Evolutionary conservation across 495 filamentous ascomycete species (phyloP).

Genomic region (Lichenothelia convexa): DNA sequence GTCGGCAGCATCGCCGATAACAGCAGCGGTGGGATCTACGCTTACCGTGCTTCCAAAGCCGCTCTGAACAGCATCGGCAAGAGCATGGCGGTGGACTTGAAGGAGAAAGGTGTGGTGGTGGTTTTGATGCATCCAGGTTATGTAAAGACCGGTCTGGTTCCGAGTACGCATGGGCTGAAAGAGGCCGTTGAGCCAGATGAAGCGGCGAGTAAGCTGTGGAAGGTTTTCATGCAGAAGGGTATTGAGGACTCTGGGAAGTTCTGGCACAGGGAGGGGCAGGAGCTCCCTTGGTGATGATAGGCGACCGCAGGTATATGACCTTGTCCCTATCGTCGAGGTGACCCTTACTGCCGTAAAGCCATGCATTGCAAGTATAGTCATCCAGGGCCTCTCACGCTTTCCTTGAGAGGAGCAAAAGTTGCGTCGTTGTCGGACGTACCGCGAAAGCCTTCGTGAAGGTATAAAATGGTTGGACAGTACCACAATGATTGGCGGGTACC

Average conservation of each 20-base stretch:
- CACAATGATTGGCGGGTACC: too few species aligned
- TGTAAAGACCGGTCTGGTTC: conserved; percentile 14
- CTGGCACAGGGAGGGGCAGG: conserved; percentile 21
- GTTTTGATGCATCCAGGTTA: conserved; percentile 23
- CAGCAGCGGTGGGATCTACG: conserved; percentile 51
- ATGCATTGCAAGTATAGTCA: too few species aligned
- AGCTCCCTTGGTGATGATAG: conserved; percentile 21
- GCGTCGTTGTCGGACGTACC: too few species aligned
- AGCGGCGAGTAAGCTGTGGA: conserved; percentile 22
- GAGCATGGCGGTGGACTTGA: conserved; percentile 10
- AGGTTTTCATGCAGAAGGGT: conserved; percentile 16
- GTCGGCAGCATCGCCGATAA: conserved; percentile 31
- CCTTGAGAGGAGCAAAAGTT: too few species aligned
- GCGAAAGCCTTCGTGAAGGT: too few species aligned
- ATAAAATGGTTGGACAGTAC: too few species aligned
- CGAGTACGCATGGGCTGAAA: conserved; percentile 2
- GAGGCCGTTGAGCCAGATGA: conserved; percentile 22
- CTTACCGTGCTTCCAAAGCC: conserved; percentile 57
- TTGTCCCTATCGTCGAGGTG: too few species aligned
- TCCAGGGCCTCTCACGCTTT: too few species aligned
- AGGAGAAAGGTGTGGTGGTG: conserved; percentile 17
- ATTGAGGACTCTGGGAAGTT: conserved; percentile 20
- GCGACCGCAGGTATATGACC: too few species aligned
- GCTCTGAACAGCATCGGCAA: conserved; percentile 24
- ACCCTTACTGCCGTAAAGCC: too few species aligned